Evolutionary conservation across 129 eudicot genomes (phyloP).

Genomic region (Artemisia tridentata): DNA sequence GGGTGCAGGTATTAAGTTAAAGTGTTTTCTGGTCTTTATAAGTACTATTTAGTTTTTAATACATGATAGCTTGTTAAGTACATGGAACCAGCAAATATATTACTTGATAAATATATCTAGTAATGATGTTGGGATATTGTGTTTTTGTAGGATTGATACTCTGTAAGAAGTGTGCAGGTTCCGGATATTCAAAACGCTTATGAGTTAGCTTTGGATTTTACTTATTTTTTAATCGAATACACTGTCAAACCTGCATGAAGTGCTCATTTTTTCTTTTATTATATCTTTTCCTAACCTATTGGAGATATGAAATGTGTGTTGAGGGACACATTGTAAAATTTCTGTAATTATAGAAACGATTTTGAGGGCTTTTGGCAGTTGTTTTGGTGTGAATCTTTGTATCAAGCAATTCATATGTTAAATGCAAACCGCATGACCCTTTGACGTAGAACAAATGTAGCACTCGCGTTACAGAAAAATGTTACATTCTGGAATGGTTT

Average conservation of each 20-base stretch:
- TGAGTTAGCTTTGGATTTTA: conserved; percentile 33
- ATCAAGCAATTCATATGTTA: background rate
- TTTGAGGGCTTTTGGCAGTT: conserved; percentile 11
- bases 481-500: background rate
- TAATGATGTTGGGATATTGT: conserved; percentile 21
- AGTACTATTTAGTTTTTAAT: background rate
- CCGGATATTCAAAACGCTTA: conserved; percentile 76
- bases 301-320: conserved; percentile 12
- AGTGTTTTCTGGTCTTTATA: background rate
- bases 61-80: background rate
- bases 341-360: conserved; percentile 20
- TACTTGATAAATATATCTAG: background rate
- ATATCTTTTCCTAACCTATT: background rate
- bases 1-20: conserved; percentile 77
- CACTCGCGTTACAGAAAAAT: background rate
- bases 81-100: background rate
- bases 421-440: background rate
- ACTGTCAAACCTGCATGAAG: conserved; percentile 19
- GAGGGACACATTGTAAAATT: conserved; percentile 20
- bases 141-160: conserved; percentile 62
- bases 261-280: conserved; percentile 16
- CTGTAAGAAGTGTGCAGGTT: conserved; percentile 87
- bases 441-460: background rate
- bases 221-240: conserved; percentile 1
- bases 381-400: conserved; percentile 3